Conservation (phyloP, 2,329 filamentous ascomycete species). For the Penicillium aurantiogriseum region DNA sequence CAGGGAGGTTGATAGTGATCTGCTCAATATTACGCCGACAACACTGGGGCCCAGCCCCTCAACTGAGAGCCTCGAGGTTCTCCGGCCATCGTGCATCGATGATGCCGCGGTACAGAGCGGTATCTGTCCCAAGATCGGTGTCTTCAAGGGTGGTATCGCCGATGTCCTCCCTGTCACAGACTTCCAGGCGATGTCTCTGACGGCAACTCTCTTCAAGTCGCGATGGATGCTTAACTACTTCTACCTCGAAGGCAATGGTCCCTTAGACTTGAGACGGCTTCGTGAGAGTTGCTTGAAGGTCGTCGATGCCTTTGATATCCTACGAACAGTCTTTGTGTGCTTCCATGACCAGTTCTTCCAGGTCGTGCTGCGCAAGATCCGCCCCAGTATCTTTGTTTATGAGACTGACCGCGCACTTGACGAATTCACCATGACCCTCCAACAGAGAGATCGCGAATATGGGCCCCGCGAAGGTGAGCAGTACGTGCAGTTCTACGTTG, state of each 20-base stretch:
- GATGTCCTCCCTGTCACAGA: slow-evolving; percentile 60
- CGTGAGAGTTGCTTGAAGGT: slow-evolving; percentile 49
- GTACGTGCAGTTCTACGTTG: slow-evolving; percentile 60
- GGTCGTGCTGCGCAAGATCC: slow-evolving; percentile 58
- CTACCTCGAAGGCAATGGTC: slow-evolving; percentile 53
- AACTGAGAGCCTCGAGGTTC: slow-evolving; percentile 26
- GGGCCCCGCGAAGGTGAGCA: slow-evolving; percentile 58
- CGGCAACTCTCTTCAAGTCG: slow-evolving; percentile 38
- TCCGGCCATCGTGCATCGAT: slow-evolving; percentile 28
- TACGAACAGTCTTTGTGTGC: slow-evolving; percentile 64
- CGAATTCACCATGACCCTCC: slow-evolving; percentile 54
- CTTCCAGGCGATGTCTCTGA: slow-evolving; percentile 39
- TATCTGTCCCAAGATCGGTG: slow-evolving; percentile 53
- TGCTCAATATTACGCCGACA: slow-evolving; percentile 15
- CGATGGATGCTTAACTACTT: slow-evolving; percentile 53
- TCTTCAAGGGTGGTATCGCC: slow-evolving; percentile 52
- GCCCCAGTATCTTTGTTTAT: slow-evolving; percentile 53
- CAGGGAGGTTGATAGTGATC: slow-evolving; percentile 16
- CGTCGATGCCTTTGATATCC: slow-evolving; percentile 61
- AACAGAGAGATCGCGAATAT: slow-evolving; percentile 56
- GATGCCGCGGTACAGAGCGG: slow-evolving; percentile 47
- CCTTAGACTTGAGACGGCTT: slow-evolving; percentile 50
- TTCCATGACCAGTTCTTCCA: slow-evolving; percentile 53
- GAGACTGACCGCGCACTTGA: slow-evolving; percentile 54
- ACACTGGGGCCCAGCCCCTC: slow-evolving; percentile 19